phyloP scores from a whole-genome alignment of 2,329 filamentous ascomycete species.

The Pseudocercospora macadamiae region DNA sequence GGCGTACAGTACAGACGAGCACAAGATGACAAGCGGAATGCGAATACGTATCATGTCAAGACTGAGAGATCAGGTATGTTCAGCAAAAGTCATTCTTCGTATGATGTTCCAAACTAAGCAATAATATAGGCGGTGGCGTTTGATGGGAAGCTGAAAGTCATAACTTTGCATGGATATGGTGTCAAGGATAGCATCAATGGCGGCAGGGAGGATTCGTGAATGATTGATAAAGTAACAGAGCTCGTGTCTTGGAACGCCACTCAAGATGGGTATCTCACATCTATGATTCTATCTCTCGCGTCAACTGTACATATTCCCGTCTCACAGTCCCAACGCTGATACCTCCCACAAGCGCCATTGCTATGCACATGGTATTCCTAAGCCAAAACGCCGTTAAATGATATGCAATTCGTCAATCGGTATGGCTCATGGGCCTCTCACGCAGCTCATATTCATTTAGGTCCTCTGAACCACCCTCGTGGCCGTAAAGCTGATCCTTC shows the following conservation, averaged over 20 bases:
- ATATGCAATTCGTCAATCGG: neutral
- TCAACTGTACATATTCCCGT: neutral
- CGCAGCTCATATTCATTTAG: neutral
- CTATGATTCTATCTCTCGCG: conserved; percentile 9
- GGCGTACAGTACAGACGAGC: conserved; percentile 9
- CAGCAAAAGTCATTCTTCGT: neutral
- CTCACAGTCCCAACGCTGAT: neutral
- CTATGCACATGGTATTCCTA: neutral
- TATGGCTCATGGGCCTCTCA: conserved; percentile 8
- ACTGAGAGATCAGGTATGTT: conserved; percentile 17
- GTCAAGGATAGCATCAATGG: neutral
- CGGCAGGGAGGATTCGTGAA: neutral
- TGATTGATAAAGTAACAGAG: neutral
- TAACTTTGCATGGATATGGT: neutral
- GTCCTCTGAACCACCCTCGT: neutral
- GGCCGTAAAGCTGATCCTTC: neutral
- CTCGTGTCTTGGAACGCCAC: neutral
- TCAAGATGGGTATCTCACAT: conserved; percentile 9
- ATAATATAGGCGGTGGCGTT: neutral
- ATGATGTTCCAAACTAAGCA: neutral
- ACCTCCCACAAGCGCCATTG: neutral
- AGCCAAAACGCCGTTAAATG: neutral
- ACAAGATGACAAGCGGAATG: conserved; percentile 15
- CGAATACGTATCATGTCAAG: conserved; percentile 17
- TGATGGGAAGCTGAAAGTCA: neutral